phyloP scores from a whole-genome alignment of 257 asterid genomes.

The Avicennia marina region DNA sequence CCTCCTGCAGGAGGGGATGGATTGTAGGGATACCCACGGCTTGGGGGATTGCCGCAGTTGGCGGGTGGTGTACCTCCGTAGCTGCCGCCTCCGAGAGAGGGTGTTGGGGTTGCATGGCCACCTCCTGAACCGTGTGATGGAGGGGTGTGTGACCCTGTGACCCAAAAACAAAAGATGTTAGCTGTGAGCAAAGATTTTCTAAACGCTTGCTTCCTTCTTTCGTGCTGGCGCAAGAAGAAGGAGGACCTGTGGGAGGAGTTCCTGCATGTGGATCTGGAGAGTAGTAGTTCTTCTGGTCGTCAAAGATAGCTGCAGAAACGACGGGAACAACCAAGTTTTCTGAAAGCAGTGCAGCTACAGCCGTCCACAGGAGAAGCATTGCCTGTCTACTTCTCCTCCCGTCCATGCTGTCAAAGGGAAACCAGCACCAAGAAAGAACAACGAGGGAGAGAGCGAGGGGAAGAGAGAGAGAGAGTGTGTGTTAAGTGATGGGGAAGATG shows the following conservation, averaged over 20 bases:
- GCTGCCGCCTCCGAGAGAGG: conserved; percentile 30
- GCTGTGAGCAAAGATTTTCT: no score
- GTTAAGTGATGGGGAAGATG: no score
- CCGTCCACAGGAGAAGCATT: conserved; percentile 37
- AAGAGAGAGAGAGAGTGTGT: conserved; percentile 8
- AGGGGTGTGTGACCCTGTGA: conserved; percentile 11
- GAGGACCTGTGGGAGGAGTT: conserved; percentile 41
- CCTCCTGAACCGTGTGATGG: conserved; percentile 40
- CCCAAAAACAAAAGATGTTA: neutral
- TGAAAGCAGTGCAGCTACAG: conserved; percentile 29
- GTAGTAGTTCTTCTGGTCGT: conserved; percentile 62
- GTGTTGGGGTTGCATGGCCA: conserved; percentile 35
- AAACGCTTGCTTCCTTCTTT: no score
- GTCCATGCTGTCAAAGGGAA: conserved; percentile 19
- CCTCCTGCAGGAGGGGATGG: neutral
- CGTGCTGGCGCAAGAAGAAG: neutral
- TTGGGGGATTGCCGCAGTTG: conserved; percentile 60
- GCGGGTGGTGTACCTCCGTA: conserved; percentile 46
- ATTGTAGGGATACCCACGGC: neutral
- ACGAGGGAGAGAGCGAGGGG: neutral
- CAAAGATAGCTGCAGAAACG: conserved; percentile 25
- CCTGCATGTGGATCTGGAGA: conserved; percentile 37
- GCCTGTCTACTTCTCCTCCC: conserved; percentile 21
- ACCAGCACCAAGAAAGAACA: neutral
- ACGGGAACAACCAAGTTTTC: conserved; percentile 21